Base-by-base conservation (phyloP, 345 rosid species). In the Eucalyptus pauciflora region DNA sequence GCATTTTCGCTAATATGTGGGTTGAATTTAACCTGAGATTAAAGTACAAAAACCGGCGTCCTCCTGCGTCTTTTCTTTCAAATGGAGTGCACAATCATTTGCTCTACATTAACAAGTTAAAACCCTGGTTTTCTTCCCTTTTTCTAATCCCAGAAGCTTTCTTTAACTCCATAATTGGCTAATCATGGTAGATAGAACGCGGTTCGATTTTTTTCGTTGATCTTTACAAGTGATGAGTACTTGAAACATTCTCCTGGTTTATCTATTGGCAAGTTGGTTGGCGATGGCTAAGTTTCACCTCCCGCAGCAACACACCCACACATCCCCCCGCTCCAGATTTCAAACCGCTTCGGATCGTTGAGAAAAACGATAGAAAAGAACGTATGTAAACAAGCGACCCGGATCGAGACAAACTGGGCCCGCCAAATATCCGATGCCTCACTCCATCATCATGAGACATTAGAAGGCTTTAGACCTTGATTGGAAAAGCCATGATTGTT, bases 401-500 rank as follows among this genome's bases (percentile, higher is more conserved):
- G 88, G 85, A 29, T 33, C 33, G 94, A 89, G 94, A 91, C 92
- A 91, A 33, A 16, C 86, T 92, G 99, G 88, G 79, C 94, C 96
- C 93, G 94, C 93, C 89, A 91, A 91, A 92, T 91, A 94, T 94
- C 91, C 88, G 95, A 93, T 93, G 95, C 94, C 96, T 97, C 94
- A 95, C 95, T 90, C 95, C 87, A 90, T 88, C 97, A 97, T 96
- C 92, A 97, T 96, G 93, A 94, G 88, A 90, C 86, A 76, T 90
- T 92, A 83, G 94, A 93, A 94, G 96, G 91, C 91, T 91, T 93
- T 90, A 91, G 91, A 91, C 94, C 88, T 93, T 94, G 98, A 95
- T 92, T 93, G 94, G 94, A 92, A 62, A 89, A 85, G 97, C 95
- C 93, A 97, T 97, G 93, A 97, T 97, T 94, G 88, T 92, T 94